Evolutionary conservation across 257 asterid genomes (phyloP).

Genomic region (Nicotiana undulata): DNA sequence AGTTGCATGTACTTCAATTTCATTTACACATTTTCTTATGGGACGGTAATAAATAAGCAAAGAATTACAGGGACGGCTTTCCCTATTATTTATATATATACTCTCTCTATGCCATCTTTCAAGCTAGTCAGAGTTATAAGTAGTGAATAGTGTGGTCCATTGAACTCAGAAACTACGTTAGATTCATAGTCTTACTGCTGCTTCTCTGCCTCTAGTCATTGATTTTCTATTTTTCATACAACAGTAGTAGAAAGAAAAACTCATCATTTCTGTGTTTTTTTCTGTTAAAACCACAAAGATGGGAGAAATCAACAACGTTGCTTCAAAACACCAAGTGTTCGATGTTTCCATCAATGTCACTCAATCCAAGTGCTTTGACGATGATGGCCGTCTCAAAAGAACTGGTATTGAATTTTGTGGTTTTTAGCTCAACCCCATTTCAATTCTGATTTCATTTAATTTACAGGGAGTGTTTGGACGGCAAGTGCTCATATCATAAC

Average conservation of each 20-base stretch:
- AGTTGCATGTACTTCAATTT: too few species aligned
- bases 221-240: neutral
- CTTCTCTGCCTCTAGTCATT: too few species aligned
- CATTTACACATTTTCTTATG: too few species aligned
- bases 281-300: slow-evolving; percentile 27
- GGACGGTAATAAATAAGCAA: too few species aligned
- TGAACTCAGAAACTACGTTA: neutral
- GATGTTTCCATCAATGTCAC: slow-evolving; percentile 32
- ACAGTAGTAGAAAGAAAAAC: neutral
- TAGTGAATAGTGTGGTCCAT: neutral
- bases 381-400: slow-evolving; percentile 46
- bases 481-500: slow-evolving; percentile 62
- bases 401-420: slow-evolving; percentile 21
- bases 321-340: slow-evolving; percentile 21
- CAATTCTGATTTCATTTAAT: neutral
- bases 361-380: slow-evolving; percentile 39
- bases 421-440: neutral
- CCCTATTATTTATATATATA: too few species aligned
- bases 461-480: slow-evolving; percentile 45
- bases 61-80: too few species aligned
- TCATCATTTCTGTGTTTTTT: neutral
- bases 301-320: slow-evolving; percentile 18
- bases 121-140: neutral
- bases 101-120: neutral
- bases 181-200: neutral